Base-by-base conservation (phyloP, 176 grass and related monocot genomes). In the Typha latifolia region DNA sequence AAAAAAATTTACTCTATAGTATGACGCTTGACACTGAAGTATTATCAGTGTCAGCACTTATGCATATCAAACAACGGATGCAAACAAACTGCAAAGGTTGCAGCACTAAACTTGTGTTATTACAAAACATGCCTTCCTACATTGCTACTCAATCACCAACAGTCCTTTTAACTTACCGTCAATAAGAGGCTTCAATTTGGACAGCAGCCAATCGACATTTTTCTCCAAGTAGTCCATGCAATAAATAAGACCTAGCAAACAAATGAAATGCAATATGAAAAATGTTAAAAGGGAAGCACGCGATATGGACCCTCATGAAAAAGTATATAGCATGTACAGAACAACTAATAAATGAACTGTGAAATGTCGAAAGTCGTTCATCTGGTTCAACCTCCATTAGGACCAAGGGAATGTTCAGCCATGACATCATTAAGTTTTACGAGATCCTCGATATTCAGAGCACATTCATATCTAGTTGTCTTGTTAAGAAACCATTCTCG, bases 201-300 rank as follows among this genome's bases (percentile, higher is more conserved):
- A 78, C 56, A 85, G 84, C 53, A 93, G 83, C 94, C 94, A 93
- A 27, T 97, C 94, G 49, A 90, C 90, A 66, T 97, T 97, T 79
- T 87, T 92, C 70, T 97, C 89, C 89, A 97, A 68, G 78, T 87
- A 97, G 73, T 97, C 94, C 94, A 97, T 93, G 73, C 94, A 97
- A 81, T 97, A 93, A 64, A 93, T 70, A 71, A 97, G 89, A 62
- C 85, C 94, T 97, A 69, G 14, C 27, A 84, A 61, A 85, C 12
- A 62, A 11, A 59, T 59, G 16, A 21, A 79, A 66, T 19, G 61
- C 0, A 37, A 73, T 0, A 51, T 19, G 29, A 66, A 51, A 81
- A 66, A 43, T 43, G 37, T 43, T 43, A 43, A 43, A 43, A 43
- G 0, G 7, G 37, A 43, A 43, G 37, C 9, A 43, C 37, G 10